Evolutionary conservation across 2,329 filamentous ascomycete species (phyloP).

Genomic region (Fusarium miscanthi): DNA sequence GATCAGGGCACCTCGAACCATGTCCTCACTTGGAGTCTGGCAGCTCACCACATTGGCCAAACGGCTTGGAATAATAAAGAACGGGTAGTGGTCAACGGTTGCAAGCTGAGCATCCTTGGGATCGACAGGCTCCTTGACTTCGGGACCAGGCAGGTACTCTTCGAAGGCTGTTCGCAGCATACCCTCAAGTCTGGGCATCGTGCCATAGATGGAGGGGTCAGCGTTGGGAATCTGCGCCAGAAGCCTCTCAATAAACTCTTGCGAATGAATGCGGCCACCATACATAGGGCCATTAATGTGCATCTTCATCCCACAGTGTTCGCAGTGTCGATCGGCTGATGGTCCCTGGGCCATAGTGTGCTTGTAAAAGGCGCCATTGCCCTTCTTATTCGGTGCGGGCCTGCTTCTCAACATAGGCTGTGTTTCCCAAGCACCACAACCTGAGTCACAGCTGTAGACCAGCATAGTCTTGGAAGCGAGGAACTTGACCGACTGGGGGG

Average conservation of each 20-base stretch:
- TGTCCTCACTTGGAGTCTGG: conserved; percentile 80
- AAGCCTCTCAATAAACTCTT: conserved; percentile 82
- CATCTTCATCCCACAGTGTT: conserved; percentile 86
- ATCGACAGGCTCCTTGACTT: conserved; percentile 52
- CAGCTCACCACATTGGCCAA: conserved; percentile 83
- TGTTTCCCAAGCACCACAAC: conserved; percentile 91
- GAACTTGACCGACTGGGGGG: conserved; percentile 89
- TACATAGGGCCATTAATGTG: conserved; percentile 96
- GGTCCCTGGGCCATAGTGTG: conserved; percentile 80
- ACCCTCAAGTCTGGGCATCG: conserved; percentile 83
- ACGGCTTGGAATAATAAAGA: conserved; percentile 83
- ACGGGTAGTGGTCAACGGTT: conserved; percentile 78
- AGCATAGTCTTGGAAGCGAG: conserved; percentile 92
- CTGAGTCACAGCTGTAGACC: conserved; percentile 88
- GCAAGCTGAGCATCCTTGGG: conserved; percentile 65
- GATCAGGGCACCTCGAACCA: conserved; percentile 82
- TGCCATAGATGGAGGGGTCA: conserved; percentile 79
- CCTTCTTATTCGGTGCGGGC: conserved; percentile 75
- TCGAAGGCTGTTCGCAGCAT: conserved; percentile 92
- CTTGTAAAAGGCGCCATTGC: conserved; percentile 78
- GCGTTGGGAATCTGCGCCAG: conserved; percentile 76
- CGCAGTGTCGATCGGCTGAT: conserved; percentile 72
- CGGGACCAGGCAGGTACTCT: conserved; percentile 64
- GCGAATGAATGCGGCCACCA: conserved; percentile 86
- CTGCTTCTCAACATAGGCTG: conserved; percentile 81